Conservation (phyloP, 352 stramenopile genomes). For the Phytopythium oedochilum region DNA sequence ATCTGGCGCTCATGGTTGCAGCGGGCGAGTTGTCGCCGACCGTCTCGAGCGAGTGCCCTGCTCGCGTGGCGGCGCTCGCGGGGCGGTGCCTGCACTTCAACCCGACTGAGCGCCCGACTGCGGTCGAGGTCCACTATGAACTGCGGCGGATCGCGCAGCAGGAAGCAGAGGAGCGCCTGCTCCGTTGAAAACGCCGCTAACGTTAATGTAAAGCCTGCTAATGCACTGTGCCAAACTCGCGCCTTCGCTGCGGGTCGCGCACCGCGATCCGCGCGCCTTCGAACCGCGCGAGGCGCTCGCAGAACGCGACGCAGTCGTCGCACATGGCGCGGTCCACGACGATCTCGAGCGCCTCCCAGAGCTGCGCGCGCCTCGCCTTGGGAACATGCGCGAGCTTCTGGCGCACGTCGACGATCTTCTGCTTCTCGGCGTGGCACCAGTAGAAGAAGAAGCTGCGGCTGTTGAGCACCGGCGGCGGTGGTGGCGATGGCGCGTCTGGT, state of each 20-base stretch:
- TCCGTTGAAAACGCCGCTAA: neutral
- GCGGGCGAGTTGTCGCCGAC: neutral
- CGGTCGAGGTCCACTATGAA: conserved; percentile 25
- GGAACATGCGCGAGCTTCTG: conserved; percentile 33
- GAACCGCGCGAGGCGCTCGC: conserved; percentile 26
- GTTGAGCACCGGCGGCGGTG: conserved; percentile 45
- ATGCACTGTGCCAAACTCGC: conserved; percentile 32
- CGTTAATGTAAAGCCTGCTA: too few species aligned
- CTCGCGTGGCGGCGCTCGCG: conserved; percentile 29
- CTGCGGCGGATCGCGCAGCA: conserved; percentile 21
- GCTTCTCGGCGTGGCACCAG: conserved; percentile 85
- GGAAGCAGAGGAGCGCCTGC: conserved; percentile 9
- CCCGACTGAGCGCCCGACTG: conserved; percentile 14
- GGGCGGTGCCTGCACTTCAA: conserved; percentile 22
- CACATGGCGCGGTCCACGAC: conserved; percentile 76
- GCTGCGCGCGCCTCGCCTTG: conserved; percentile 3
- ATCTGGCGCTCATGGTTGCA: neutral
- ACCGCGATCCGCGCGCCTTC: conserved; percentile 40
- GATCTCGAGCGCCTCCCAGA: conserved; percentile 52
- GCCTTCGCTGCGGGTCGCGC: conserved; percentile 36
- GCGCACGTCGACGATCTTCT: conserved; percentile 77
- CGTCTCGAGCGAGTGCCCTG: conserved; percentile 20
- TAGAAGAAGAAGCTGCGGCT: conserved; percentile 85
- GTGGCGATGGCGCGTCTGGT: conserved; percentile 17
- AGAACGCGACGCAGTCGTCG: conserved; percentile 68